Conservation (phyloP, 2,329 filamentous ascomycete species). For the Plenodomus biglobosus region DNA sequence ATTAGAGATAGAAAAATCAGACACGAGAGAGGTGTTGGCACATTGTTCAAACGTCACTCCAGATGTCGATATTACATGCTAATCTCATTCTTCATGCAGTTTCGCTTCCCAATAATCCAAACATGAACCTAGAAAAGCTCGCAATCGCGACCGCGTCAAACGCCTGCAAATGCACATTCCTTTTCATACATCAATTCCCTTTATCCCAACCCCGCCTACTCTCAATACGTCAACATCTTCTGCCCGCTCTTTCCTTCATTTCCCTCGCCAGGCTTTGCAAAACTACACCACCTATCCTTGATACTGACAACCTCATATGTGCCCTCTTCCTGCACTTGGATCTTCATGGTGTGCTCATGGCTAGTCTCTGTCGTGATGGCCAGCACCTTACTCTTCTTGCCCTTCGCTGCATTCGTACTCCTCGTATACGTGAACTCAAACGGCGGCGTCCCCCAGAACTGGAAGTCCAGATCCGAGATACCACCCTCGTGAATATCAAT, state of each 20-base stretch:
- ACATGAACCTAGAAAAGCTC: not conserved
- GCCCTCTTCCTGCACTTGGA: slow-evolving; percentile 88
- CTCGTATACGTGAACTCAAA: slow-evolving; percentile 98
- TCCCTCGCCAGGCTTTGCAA: slow-evolving; percentile 67
- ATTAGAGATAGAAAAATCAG: slow-evolving; percentile 3
- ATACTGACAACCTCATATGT: slow-evolving; percentile 97
- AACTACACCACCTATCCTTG: slow-evolving; percentile 89
- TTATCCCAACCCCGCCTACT: not conserved
- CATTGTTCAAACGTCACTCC: too few relatives aligned
- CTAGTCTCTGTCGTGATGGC: slow-evolving; percentile 90
- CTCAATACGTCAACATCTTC: slow-evolving; percentile 45
- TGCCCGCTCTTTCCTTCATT: slow-evolving; percentile 37
- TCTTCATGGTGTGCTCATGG: slow-evolving; percentile 75
- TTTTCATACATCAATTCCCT: not conserved
- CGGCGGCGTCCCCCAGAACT: slow-evolving; percentile 92
- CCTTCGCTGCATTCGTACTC: slow-evolving; percentile 74
- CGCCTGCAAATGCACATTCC: slow-evolving; percentile 15
- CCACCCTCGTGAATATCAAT: slow-evolving; percentile 97
- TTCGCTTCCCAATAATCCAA: too few relatives aligned
- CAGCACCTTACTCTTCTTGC: slow-evolving; percentile 66
- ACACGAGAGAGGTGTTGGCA: too few relatives aligned
- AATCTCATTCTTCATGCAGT: too few relatives aligned
- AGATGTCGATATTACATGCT: too few relatives aligned
- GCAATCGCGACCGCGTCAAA: slow-evolving; percentile 3
- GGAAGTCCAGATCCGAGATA: slow-evolving; percentile 88